Evolutionary conservation across 148 eudicot genomes (phyloP).

Genomic region (Arbutus unedo): DNA sequence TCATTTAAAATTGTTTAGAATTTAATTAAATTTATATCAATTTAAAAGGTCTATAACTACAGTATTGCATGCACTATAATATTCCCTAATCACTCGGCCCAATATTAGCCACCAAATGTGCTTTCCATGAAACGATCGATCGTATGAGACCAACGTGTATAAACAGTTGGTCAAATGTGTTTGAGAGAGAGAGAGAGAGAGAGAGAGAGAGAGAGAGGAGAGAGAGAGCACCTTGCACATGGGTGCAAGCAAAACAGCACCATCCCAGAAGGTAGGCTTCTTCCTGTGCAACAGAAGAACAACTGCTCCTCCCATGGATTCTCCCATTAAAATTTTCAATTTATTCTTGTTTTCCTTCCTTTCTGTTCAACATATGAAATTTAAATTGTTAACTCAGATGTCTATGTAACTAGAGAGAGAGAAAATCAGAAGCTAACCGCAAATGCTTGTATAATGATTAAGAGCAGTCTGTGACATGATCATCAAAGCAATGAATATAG

Average conservation of each 20-base stretch:
- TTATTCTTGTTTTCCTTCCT: conserved; percentile 50
- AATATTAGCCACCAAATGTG: too few species aligned
- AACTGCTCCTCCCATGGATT: conserved; percentile 98
- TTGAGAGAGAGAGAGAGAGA: too few species aligned
- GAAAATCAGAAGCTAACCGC: conserved; percentile 37
- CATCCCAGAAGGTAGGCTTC: conserved; percentile 81
- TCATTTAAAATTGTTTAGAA: too few species aligned
- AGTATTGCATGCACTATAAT: too few species aligned
- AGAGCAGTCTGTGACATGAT: conserved; percentile 66
- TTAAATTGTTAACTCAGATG: not conserved
- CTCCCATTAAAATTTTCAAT: conserved; percentile 69
- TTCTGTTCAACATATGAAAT: conserved; percentile 35
- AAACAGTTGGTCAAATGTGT: too few species aligned
- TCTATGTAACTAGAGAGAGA: not conserved
- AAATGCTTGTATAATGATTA: conserved; percentile 51
- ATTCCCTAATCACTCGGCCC: too few species aligned
- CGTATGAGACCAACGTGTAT: too few species aligned
- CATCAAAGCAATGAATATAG: conserved; percentile 54
- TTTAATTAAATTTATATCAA: too few species aligned
- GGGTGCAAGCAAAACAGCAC: conserved; percentile 84
- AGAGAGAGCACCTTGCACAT: conserved; percentile 66
- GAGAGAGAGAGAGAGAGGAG: too few species aligned
- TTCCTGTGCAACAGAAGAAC: conserved; percentile 60
- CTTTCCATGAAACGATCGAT: too few species aligned
- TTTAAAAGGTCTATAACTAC: too few species aligned